Conservation (phyloP, 352 stramenopile species). For the Globisporangium paddicum region DNA sequence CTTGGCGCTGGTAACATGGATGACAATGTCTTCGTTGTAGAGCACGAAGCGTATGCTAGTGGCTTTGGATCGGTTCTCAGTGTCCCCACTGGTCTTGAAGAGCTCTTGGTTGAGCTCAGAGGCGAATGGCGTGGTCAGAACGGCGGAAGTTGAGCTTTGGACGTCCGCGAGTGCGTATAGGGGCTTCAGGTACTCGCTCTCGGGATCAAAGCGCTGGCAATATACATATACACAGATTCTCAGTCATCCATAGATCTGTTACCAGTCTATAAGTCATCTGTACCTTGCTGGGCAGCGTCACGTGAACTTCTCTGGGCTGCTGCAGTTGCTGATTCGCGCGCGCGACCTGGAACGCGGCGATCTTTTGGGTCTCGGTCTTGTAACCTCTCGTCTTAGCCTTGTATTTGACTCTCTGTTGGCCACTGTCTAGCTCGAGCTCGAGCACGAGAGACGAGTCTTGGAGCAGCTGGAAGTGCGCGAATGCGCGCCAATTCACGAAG, state of each 20-base stretch:
- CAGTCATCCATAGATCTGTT: too few species aligned
- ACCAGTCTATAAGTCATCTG: too few species aligned
- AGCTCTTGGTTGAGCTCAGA: constrained; percentile 19
- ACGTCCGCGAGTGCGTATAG: constrained; percentile 41
- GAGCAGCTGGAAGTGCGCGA: constrained; percentile 46
- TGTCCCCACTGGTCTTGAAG: not conserved
- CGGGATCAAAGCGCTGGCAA: constrained; percentile 33
- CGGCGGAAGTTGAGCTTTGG: constrained; percentile 16
- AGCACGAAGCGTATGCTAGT: constrained; percentile 24
- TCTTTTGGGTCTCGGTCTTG: constrained; percentile 11
- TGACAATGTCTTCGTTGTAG: constrained; percentile 26
- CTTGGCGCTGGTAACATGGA: constrained; percentile 25
- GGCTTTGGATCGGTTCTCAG: not conserved
- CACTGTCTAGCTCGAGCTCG: constrained; percentile 9
- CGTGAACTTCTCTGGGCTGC: not conserved
- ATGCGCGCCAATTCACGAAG: constrained; percentile 44
- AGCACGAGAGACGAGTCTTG: constrained; percentile 36
- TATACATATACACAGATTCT: not conserved
- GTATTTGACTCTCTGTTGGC: constrained; percentile 14
- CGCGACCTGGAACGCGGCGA: constrained; percentile 6
- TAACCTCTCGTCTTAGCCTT: constrained; percentile 1
- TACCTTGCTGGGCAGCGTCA: not conserved
- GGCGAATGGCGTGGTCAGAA: constrained; percentile 26
- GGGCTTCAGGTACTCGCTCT: constrained; percentile 43
- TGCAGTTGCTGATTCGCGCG: not conserved